Base-by-base conservation (phyloP, 305 asterid species). In the Caryopteris hybrid region DNA sequence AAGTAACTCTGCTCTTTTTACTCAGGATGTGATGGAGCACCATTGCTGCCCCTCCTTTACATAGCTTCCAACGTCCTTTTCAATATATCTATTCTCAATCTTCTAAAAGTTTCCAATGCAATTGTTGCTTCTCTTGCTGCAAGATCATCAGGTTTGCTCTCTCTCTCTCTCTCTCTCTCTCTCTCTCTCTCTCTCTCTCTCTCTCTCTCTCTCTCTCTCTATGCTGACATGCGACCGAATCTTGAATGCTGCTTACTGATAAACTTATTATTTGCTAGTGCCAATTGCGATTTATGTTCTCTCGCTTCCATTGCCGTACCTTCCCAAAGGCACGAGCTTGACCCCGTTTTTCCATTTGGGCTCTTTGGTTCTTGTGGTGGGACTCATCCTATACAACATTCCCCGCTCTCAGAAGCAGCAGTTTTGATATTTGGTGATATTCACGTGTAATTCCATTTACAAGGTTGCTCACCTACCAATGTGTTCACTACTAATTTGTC, bases 1-100 rank as follows among this genome's bases (percentile, higher is more conserved):
- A n/a, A n/a, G n/a, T n/a, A n/a, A n/a, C n/a, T n/a, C n/a, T n/a
- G n/a, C n/a, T n/a, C n/a, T n/a, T 11, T 65, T 60, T 33, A 18
- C 25, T 63, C 80, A 91, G 97, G 95, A 6, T 91, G 96, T 75
- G 81, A 84, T 64, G 96, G 98, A 76, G 86, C 98, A n/a, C 98
- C 96, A 13, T 29, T 84, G 72, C 80, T 91, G 41, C 98, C 98
- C 46, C 64, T 87, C 60, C 84, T 91, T 29, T 91, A 89, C 83
- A 72, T 89, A 69, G 60, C 73, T 48, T 75, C 85, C 55, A 91
- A 91, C 76, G 77, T 87, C 58, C 81, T 81, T 68, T 87, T 87
- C 85, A 91, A 87, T 81, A 79, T 88, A 74, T 88, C 91, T 8
- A 23, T 83, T 45, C 93, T 91, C 76, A 84, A 79, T 76, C 91